These are phyloP conservation scores for Catharanthus roseus DNA, from an alignment of 257 asterid species.

Conservation along the genomic window DNA sequence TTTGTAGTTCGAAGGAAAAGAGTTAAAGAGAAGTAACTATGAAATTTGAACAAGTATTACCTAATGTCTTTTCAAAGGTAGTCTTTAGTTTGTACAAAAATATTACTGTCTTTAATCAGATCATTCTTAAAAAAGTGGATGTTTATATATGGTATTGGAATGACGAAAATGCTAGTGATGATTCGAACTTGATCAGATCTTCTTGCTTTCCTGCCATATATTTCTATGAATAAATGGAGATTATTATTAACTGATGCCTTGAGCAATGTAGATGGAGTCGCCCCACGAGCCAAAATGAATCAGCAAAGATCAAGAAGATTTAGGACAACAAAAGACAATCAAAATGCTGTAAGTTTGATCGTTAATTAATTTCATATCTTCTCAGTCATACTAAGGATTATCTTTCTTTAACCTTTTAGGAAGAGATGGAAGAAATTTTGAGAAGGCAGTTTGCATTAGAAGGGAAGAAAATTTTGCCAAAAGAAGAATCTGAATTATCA, in stretches of 20 bases:
- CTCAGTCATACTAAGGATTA: neutral
- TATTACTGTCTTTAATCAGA: no score
- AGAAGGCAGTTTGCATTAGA: conserved; percentile 34
- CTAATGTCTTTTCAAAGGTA: no score
- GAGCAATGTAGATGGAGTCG: conserved; percentile 63
- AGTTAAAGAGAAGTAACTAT: no score
- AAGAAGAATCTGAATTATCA: conserved; percentile 36
- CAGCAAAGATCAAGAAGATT: conserved; percentile 51
- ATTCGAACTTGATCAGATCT: no score
- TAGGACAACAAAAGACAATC: conserved; percentile 38
- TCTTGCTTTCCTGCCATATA: no score
- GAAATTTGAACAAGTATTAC: no score
- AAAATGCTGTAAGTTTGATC: conserved; percentile 26
- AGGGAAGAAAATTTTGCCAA: conserved; percentile 41
- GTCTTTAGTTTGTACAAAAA: no score
- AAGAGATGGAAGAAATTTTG: conserved; percentile 32
- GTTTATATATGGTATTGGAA: no score
- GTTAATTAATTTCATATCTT: neutral
- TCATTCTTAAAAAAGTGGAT: no score
- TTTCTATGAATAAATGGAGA: neutral
- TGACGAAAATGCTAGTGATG: no score
- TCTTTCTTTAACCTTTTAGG: conserved; percentile 25
- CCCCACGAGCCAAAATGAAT: conserved; percentile 73
- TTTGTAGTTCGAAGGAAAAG: no score
- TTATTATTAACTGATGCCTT: neutral